Conservation (phyloP, 1,284 basidiomycete genomes). For the Peniophora sp. region DNA sequence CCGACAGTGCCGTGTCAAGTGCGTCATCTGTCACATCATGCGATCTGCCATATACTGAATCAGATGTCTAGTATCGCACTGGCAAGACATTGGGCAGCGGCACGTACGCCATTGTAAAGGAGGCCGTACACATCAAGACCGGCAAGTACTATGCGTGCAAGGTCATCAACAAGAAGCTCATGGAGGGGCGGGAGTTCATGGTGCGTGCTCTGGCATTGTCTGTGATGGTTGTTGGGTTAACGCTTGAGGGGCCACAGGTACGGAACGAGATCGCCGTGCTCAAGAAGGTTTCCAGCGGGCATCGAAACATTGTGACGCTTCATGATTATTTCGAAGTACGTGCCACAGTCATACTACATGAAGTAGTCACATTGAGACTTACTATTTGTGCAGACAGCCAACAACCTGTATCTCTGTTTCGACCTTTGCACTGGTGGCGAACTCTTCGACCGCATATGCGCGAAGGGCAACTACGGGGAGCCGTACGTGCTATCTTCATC, state of each 20-base stretch:
- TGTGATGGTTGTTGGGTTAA: background rate
- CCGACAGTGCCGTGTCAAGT: conserved; percentile 61
- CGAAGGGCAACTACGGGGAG: conserved; percentile 95
- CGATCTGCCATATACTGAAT: conserved; percentile 8
- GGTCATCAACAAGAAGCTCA: conserved; percentile 95
- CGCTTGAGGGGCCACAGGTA: conserved; percentile 45
- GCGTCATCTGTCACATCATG: conserved; percentile 11
- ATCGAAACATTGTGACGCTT: conserved; percentile 83
- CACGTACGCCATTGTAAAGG: conserved; percentile 88
- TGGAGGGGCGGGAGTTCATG: conserved; percentile 91
- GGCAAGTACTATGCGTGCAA: conserved; percentile 85
- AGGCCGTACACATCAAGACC: conserved; percentile 94
- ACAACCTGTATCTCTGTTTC: conserved; percentile 93
- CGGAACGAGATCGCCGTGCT: conserved; percentile 96
- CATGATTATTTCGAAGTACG: conserved; percentile 95
- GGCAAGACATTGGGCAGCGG: conserved; percentile 88
- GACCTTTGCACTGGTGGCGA: conserved; percentile 98
- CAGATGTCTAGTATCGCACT: conserved; percentile 72
- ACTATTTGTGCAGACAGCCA: conserved; percentile 55
- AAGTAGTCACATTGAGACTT: background rate
- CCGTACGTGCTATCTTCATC: conserved; percentile 43
- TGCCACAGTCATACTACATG: conserved; percentile 5
- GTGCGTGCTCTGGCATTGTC: conserved; percentile 30
- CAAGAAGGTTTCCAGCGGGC: conserved; percentile 89
- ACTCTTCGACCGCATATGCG: conserved; percentile 97